Percentiles rank a stretch among this genome's conserved stretches.
These are phyloP conservation scores for Candida gorgasii DNA, from an alignment of 805 yeast species.

Conservation along the genomic window DNA sequence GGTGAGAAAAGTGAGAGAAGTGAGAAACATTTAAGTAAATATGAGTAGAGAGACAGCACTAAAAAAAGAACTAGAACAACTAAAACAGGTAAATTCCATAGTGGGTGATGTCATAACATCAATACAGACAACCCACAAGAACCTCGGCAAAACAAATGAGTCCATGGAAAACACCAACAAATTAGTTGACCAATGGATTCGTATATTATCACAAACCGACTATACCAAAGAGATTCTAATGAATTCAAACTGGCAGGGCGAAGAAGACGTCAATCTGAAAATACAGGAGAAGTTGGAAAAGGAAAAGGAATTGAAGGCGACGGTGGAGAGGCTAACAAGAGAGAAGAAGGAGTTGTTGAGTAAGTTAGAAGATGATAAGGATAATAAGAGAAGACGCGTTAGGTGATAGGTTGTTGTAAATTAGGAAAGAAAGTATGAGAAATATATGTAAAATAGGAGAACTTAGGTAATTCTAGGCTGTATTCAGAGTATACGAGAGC, in stretches of 20 bases:
- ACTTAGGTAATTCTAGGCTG: too few species aligned
- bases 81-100: conserved; percentile 32
- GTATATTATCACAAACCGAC: conserved; percentile 61
- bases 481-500: too few species aligned
- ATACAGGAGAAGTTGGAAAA: conserved; percentile 17
- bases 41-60: conserved; percentile 19
- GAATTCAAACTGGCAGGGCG: conserved; percentile 44
- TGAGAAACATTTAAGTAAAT: background rate
- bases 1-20: background rate
- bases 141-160: conserved; percentile 34
- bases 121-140: conserved; percentile 24
- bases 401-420: too few species aligned
- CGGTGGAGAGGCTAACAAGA: conserved; percentile 24
- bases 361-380: conserved; percentile 18
- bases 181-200: conserved; percentile 59
- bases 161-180: conserved; percentile 50
- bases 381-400: conserved; percentile 5
- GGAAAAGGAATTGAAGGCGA: conserved; percentile 26
- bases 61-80: conserved; percentile 32
- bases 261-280: conserved; percentile 19
- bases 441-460: too few species aligned
- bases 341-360: conserved; percentile 27
- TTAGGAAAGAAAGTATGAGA: too few species aligned
- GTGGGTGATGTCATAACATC: conserved; percentile 32
- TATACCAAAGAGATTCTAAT: conserved; percentile 51